Base-by-base conservation (phyloP, 768 basidiomycete species). In the Calocera viscosa region DNA sequence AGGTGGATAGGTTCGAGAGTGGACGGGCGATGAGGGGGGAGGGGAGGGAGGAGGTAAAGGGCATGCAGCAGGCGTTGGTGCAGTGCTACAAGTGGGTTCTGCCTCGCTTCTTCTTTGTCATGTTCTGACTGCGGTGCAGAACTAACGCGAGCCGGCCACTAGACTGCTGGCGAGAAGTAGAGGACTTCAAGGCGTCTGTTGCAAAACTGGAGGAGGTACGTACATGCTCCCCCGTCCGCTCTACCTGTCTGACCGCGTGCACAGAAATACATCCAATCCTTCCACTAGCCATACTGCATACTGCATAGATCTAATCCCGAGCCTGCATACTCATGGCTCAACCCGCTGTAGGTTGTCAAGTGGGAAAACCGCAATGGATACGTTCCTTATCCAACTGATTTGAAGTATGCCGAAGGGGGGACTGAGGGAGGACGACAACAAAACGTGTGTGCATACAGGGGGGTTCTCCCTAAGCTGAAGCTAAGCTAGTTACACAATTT, bases 111-210 rank as follows among this genome's bases (percentile, higher is more conserved):
- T 32, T 32, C 26, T 43, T 3, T 47, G 65, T 16, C 16, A 1
- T 47, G 26, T 34, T 30, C 11, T 30, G 19, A 32, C 53, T 60
- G 14, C 7, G 14, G 24, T 49, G 12, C 30, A 60, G 53, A 26
- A 71, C 71, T 24, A 76, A 91, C 72, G 72, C 78, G 2, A 74
- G 77, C 0, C 82, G 80, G 0, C 79, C 90, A 24, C 75, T 93
- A 39, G 82, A 91, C 69, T 93, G 90, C 74, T 89, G 85, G 86
- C 80, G 78, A 67, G 83, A 90, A 72, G 90, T 91, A 1, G 75
- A 76, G 26, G 80, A 78, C 19, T 93, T 93, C 78, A 91, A 86
- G 71, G 75, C 78, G 24, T 82, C 87, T 1, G 88, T 91, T 19
- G 80, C 82, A 22, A 77, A 81, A 64, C 76, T 89, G 71, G 90